These are phyloP conservation scores for Metschnikowia lachancei DNA, from an alignment of 805 yeast species.

Conservation along the genomic window DNA sequence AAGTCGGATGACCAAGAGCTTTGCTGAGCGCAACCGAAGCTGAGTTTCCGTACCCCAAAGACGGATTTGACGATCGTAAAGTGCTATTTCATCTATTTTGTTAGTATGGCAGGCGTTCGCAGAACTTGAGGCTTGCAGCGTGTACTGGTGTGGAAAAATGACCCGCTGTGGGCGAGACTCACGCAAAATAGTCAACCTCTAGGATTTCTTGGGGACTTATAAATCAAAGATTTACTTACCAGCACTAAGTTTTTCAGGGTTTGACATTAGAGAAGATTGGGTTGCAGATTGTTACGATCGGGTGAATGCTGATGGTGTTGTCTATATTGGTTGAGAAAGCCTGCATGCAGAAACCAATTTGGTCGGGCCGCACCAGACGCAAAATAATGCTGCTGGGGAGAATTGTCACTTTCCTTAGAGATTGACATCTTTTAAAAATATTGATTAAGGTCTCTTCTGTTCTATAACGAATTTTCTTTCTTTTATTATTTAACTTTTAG, in stretches of 20 bases:
- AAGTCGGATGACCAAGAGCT: slow-evolving; percentile 64
- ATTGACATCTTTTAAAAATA: too few species aligned
- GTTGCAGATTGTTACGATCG: neutral
- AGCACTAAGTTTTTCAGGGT: slow-evolving; percentile 19
- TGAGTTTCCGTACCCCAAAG: slow-evolving; percentile 97
- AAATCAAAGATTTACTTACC: slow-evolving; percentile 16
- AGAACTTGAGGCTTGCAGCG: neutral
- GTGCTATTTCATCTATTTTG: slow-evolving; percentile 70
- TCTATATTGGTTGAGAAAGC: neutral
- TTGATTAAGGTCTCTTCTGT: too few species aligned
- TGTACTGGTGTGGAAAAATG: neutral
- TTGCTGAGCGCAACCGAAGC: slow-evolving; percentile 66
- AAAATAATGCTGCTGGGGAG: neutral
- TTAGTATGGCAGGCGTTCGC: neutral
- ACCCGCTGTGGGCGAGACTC: neutral
- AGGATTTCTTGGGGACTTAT: too few species aligned
- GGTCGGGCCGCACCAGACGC: neutral
- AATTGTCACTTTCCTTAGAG: neutral
- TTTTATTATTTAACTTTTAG: neutral
- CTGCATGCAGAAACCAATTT: neutral
- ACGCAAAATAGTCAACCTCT: too few species aligned
- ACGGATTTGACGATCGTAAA: slow-evolving; percentile 92
- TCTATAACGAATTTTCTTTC: too few species aligned
- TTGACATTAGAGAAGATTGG: slow-evolving; percentile 2
- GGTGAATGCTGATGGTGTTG: neutral